Evolutionary conservation across 163 green algal species (phyloP), one percentile per base, ranked within the genome.

Genomic region (Chloromonas sp.): DNA sequence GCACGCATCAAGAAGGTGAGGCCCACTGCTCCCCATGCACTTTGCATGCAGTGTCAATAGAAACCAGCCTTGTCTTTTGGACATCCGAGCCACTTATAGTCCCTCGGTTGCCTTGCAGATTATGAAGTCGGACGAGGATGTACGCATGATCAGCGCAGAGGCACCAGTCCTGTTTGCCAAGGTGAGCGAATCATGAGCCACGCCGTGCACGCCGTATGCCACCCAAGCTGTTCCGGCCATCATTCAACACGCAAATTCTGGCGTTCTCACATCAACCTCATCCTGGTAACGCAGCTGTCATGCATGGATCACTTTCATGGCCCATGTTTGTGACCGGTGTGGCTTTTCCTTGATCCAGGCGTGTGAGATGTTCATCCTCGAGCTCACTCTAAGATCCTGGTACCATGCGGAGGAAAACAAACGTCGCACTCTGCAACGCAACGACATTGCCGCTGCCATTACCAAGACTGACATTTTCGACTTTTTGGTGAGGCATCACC

Each of bases 81-180:
- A 8, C 13, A 60, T n/a, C 14, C 74, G 14, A 74, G 3, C 1
- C 61, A 11, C 70, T 1, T 74, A 2, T 36, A 74, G 11, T 58
- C 62, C 2, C 2, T 57, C 2, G 8, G 1, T 61, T 80, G 8
- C 14, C 3, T 13, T 86, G 74, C 94, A 98, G 93, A 99, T 99
- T 80, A 99, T 99, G 97, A 99, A 99, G 90, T 97, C 92, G 8
- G 96, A 99, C 83, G 96, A 99, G 89, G 96, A 99, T 84, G 96
- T 98, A 79, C 89, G 96, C 58, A 98, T 99, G 96, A 98, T 98
- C 85, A 96, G 92, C 85, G 95, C 97, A 15, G 97, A 99, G 84
- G 97, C 97, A 0, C 97, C 97, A 0, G 96, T 99, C 3, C 88
- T 99, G 14, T 99, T 99, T 90, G 95, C 96, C 58, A 98, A 98